These are phyloP conservation scores for Scheffersomyces cryptocercus DNA, from an alignment of 1,139 yeast species.

Conservation along the genomic window DNA sequence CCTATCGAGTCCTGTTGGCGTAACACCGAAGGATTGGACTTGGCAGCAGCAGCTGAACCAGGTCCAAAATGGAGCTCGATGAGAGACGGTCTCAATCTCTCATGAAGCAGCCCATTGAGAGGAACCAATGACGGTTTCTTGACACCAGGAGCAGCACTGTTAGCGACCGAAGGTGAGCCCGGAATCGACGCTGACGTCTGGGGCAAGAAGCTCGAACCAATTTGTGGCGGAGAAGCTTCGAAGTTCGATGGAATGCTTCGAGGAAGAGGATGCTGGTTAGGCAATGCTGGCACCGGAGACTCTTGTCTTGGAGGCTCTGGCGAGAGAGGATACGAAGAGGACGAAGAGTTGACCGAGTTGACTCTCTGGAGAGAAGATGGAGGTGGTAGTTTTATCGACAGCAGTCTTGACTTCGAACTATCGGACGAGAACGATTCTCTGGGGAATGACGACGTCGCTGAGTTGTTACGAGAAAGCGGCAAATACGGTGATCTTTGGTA, in stretches of 20 bases:
- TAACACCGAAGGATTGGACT: neutral
- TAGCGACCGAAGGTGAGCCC: slow-evolving; percentile 8
- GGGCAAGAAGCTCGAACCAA: slow-evolving; percentile 5
- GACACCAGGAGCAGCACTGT: neutral
- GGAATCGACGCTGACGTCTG: slow-evolving; percentile 6
- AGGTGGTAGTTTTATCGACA: slow-evolving; percentile 20
- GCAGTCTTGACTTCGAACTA: neutral
- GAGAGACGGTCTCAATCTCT: slow-evolving; percentile 43
- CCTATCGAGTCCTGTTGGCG: slow-evolving; percentile 25
- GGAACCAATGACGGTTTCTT: slow-evolving; percentile 24
- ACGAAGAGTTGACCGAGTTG: slow-evolving; percentile 5
- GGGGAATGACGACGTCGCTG: slow-evolving; percentile 4
- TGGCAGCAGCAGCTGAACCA: slow-evolving; percentile 1
- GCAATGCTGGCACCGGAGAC: slow-evolving; percentile 3
- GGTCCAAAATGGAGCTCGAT: slow-evolving; percentile 36
- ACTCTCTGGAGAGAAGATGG: slow-evolving; percentile 15
- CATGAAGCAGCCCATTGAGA: slow-evolving; percentile 21
- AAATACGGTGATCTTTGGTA: slow-evolving; percentile 3
- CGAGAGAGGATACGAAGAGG: slow-evolving; percentile 8
- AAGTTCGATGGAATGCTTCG: slow-evolving; percentile 5
- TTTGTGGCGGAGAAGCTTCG: slow-evolving; percentile 2
- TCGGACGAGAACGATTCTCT: slow-evolving; percentile 7
- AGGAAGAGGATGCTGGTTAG: slow-evolving; percentile 5
- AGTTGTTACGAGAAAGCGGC: slow-evolving; percentile 6
- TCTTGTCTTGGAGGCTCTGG: slow-evolving; percentile 8